Conservation (phyloP, 345 rosid genomes). For the Gossypium stocksii region DNA sequence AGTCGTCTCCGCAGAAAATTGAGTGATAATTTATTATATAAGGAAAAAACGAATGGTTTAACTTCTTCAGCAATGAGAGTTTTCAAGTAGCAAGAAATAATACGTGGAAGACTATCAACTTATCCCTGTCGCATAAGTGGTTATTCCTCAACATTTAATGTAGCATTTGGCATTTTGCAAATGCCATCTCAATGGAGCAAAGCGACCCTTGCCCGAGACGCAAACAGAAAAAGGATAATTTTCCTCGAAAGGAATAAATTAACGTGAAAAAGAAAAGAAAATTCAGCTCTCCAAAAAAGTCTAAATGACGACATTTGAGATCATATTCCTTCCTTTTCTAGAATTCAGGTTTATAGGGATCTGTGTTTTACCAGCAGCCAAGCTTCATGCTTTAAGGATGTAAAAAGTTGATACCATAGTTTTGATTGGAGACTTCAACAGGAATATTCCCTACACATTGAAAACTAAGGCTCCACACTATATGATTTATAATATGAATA, state of each 20-base stretch:
- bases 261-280: too few species aligned
- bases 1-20: not conserved
- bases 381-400: not conserved
- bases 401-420: not conserved
- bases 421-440: not conserved
- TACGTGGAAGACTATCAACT: not conserved
- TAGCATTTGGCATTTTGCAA: not conserved
- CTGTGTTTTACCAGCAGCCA: not conserved
- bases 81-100: not conserved
- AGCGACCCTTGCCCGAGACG: slow-evolving; percentile 15
- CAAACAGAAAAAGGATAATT: slow-evolving; percentile 4
- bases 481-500: not conserved
- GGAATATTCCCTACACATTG: not conserved
- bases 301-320: too few species aligned
- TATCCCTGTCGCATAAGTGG: not conserved
- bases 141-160: not conserved
- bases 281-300: too few species aligned
- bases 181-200: not conserved
- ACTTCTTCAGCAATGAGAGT: not conserved
- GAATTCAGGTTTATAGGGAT: too few species aligned
- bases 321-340: too few species aligned
- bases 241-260: too few species aligned
- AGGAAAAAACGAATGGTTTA: not conserved
- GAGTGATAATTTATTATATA: not conserved
- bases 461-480: not conserved